Evolutionary conservation across 2,329 filamentous ascomycete species (phyloP).

Genomic region (Fusarium siculi): DNA sequence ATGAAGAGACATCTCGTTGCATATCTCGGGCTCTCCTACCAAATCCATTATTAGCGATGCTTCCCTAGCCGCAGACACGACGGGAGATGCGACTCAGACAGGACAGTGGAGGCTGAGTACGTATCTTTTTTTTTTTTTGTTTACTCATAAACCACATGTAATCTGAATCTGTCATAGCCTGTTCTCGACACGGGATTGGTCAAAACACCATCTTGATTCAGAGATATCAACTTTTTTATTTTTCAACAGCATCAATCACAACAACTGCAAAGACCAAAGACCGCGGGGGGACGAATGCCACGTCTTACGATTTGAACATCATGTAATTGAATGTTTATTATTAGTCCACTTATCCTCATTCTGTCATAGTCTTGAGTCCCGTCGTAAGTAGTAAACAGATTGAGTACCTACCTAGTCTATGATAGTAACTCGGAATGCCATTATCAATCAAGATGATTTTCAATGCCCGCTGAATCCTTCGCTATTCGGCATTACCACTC

Average conservation of each 20-base stretch:
- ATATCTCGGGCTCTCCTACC: conserved; percentile 11
- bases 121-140: background rate
- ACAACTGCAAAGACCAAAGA: background rate
- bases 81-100: background rate
- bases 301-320: conserved; percentile 14
- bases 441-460: conserved; percentile 14
- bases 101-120: conserved; percentile 13
- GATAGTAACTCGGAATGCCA: background rate
- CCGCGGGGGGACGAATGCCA: conserved; percentile 12
- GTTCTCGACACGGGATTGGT: conserved; percentile 32
- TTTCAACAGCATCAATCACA: conserved; percentile 20
- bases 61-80: background rate
- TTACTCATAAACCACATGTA: conserved; percentile 30
- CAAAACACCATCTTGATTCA: conserved; percentile 14
- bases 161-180: conserved; percentile 42
- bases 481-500: conserved; percentile 16
- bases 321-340: background rate
- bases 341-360: background rate
- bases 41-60: background rate
- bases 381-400: background rate
- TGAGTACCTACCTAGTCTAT: too few species aligned
- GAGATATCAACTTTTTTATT: conserved; percentile 38
- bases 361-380: background rate
- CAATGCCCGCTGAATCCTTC: background rate
- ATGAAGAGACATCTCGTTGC: background rate